Base-by-base conservation (phyloP, 192 early-diverging fungal genomes). In the Allomyces javanicus region DNA sequence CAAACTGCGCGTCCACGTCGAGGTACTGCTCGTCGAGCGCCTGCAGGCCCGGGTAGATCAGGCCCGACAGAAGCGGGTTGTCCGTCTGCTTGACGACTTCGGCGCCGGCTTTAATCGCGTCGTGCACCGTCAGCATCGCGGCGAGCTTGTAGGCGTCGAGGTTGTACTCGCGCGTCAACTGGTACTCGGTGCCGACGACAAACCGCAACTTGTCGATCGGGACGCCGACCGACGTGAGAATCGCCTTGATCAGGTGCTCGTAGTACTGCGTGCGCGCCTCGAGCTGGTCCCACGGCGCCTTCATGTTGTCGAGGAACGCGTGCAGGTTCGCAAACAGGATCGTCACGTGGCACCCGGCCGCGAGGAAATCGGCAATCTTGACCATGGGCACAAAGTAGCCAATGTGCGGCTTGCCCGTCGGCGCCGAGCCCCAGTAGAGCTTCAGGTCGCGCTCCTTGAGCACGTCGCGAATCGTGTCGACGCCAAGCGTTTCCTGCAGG, bases 21-120 rank as follows among this genome's bases (percentile, higher is more conserved):
- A 99, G 83, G 78, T 96, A 93, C 78, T 99, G 89, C 79, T 99
- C 96, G 72, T 99, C 96, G 64, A 99, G 78, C 58, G 92, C 91
- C 76, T 99, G 96, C 80, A 99, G 86, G 25, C 92, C 86, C 12
- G 96, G 96, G 84, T 99, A 99, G 67, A 99, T 80, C 68, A 99
- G 82, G 63, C 89, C 92, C n/a, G 90, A 93, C 64, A 99, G 76
- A 55, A 88, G 74, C 26, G 96, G 88, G 3, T 83, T 83, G 21
- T 83, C 85, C 27, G 91, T 89, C 79, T 99, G 94, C 80, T 97
- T 99, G 50, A 99, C 94, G 21, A 99, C 96, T 72, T 99, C 92
- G 44, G 96, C 88, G 67, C 96, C 96, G 24, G 96, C 96, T 77
- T 94, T 99, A 68, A 94, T 96, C 62, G 96, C 93, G 72, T 97